These are phyloP conservation scores for Alopecurus myosuroides DNA, from an alignment of 176 grass and related monocot genomes.

Conservation along the genomic window DNA sequence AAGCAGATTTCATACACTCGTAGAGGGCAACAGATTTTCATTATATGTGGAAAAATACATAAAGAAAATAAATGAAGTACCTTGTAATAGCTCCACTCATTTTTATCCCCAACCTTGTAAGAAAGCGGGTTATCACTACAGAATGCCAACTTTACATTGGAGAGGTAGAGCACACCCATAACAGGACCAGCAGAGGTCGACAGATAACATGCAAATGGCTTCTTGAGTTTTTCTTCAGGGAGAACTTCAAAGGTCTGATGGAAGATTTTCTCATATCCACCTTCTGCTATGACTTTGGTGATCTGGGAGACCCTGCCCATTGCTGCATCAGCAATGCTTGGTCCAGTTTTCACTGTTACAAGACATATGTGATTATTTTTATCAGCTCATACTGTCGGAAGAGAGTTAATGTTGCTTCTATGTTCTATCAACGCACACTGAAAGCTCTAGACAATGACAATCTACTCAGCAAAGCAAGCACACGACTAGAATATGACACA, in stretches of 20 bases:
- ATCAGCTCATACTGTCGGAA: conserved; percentile 23
- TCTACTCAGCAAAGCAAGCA: not conserved
- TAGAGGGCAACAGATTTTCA: not conserved
- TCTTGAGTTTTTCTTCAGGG: conserved; percentile 85
- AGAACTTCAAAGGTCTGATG: conserved; percentile 77
- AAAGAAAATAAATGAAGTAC: conserved; percentile 34
- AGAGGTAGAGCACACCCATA: conserved; percentile 93
- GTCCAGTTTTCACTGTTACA: conserved; percentile 94
- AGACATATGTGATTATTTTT: not conserved
- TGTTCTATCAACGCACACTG: not conserved
- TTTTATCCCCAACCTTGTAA: conserved; percentile 79
- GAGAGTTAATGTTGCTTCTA: not conserved
- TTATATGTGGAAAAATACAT: not conserved
- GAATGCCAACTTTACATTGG: conserved; percentile 84
- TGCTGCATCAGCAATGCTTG: conserved; percentile 90
- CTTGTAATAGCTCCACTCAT: conserved; percentile 98
- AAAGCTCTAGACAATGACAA: not conserved
- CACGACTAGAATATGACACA: not conserved
- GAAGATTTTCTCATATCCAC: conserved; percentile 97
- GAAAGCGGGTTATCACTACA: conserved; percentile 92
- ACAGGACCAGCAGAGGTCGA: conserved; percentile 96
- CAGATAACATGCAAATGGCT: conserved; percentile 80
- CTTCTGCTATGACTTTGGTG: conserved; percentile 96
- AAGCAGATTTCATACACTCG: not conserved
- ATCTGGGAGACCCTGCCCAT: conserved; percentile 90